These are phyloP conservation scores for Colletotrichum lindemuthianum DNA, from an alignment of 2,329 filamentous ascomycete genomes.

Conservation along the genomic window DNA sequence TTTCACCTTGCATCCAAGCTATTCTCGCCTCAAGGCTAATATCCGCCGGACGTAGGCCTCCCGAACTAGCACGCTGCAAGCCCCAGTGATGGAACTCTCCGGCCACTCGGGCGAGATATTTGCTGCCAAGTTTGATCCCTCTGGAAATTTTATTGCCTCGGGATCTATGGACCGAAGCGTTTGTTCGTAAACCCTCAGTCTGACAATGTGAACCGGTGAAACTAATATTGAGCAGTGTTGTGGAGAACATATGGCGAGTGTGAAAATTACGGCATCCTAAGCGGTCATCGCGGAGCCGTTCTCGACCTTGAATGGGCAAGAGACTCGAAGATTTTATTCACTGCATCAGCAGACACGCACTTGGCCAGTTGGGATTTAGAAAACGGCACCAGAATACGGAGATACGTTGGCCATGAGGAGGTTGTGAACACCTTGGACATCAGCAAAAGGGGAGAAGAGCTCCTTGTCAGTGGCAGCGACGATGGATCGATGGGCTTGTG, in stretches of 20 bases:
- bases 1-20: constrained; percentile 6
- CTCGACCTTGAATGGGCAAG: constrained; percentile 96
- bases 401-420: constrained; percentile 93
- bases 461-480: constrained; percentile 90
- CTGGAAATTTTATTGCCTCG: constrained; percentile 89
- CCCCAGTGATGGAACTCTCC: constrained; percentile 92
- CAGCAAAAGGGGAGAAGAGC: constrained; percentile 87
- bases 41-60: constrained; percentile 64
- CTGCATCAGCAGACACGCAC: constrained; percentile 92
- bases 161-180: constrained; percentile 96
- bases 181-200: constrained; percentile 56
- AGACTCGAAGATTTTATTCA: constrained; percentile 90
- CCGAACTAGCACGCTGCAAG: constrained; percentile 84
- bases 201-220: constrained; percentile 44
- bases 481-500: constrained; percentile 95
- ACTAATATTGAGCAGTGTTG: constrained; percentile 70
- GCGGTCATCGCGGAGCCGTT: constrained; percentile 89
- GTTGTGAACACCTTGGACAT: constrained; percentile 94
- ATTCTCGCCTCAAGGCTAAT: constrained; percentile 31
- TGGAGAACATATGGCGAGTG: constrained; percentile 94
- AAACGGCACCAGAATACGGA: constrained; percentile 88
- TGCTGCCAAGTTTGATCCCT: constrained; percentile 87
- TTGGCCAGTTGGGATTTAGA: constrained; percentile 96
- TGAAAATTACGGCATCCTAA: constrained; percentile 91
- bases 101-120: constrained; percentile 90